Conservation (phyloP, 2,329 filamentous ascomycete species). For the Anisogramma anomala region DNA sequence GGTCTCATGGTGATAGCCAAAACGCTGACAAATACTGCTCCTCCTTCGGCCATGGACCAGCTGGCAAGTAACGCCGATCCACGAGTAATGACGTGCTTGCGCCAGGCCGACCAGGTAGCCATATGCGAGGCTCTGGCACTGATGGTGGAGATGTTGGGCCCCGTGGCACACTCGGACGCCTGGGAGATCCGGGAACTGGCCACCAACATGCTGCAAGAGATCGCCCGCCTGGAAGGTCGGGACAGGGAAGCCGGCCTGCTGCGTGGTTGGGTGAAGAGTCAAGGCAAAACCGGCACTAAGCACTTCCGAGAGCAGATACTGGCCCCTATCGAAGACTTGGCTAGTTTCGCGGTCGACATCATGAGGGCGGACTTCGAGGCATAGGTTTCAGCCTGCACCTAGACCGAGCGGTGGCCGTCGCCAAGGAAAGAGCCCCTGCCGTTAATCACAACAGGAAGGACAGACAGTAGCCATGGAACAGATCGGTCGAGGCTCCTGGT, state of each 20-base stretch:
- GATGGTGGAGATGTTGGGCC: constrained; percentile 33
- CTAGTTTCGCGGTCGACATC: constrained; percentile 33
- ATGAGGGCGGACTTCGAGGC: constrained; percentile 30
- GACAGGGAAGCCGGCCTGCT: constrained; percentile 34
- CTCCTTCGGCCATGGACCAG: constrained; percentile 24
- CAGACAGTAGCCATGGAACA: background rate
- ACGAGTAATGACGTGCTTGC: constrained; percentile 22
- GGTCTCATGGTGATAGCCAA: constrained; percentile 40
- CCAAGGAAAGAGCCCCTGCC: background rate
- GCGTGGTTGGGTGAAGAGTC: constrained; percentile 31
- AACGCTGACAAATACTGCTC: constrained; percentile 38
- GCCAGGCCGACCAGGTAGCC: constrained; percentile 39
- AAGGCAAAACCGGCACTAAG: constrained; percentile 27
- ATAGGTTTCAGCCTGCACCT: constrained; percentile 5
- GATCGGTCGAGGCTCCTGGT: background rate
- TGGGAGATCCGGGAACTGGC: constrained; percentile 36
- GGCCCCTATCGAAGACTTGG: constrained; percentile 34
- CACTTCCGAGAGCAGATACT: constrained; percentile 37
- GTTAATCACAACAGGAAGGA: background rate
- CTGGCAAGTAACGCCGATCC: constrained; percentile 19
- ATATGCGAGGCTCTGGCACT: constrained; percentile 42
- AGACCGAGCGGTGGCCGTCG: too few species aligned
- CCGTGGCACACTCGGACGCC: constrained; percentile 30
- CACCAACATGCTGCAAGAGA: constrained; percentile 35
- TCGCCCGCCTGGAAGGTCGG: constrained; percentile 34